Evolutionary conservation across 805 yeast species (phyloP).

Genomic region (Schwanniomyces pseudopolymorphus): DNA sequence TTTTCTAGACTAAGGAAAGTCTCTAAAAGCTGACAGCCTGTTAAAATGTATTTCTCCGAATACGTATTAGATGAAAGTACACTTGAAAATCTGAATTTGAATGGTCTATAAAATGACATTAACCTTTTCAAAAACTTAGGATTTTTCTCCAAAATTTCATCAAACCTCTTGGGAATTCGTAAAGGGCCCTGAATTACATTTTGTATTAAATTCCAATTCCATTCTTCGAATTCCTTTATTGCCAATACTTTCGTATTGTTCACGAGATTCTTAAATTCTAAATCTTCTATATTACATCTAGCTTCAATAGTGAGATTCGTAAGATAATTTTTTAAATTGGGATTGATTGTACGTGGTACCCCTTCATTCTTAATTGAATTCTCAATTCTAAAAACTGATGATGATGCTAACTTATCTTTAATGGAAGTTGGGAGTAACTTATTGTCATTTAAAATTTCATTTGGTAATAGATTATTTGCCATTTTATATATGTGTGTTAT

Average conservation of each 20-base stretch:
- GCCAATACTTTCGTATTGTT: conserved; percentile 68
- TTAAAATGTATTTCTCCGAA: conserved; percentile 58
- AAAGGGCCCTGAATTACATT: conserved; percentile 84
- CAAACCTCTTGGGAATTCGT: conserved; percentile 66
- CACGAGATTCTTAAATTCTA: conserved; percentile 63
- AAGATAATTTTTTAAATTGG: conserved; percentile 20
- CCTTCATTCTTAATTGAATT: conserved; percentile 38
- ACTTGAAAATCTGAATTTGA: conserved; percentile 71
- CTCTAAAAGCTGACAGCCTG: conserved; percentile 75
- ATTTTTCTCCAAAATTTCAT: conserved; percentile 67
- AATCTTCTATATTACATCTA: conserved; percentile 51
- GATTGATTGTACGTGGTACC: conserved; percentile 8
- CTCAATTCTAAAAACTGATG: conserved; percentile 50
- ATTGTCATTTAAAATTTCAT: conserved; percentile 28
- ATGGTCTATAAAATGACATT: conserved; percentile 86
- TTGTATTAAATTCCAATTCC: conserved; percentile 83
- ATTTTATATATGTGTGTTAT: conserved; percentile 61
- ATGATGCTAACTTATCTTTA: conserved; percentile 20
- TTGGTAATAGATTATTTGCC: conserved; percentile 56
- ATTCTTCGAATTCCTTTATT: conserved; percentile 73
- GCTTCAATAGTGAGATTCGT: conserved; percentile 19
- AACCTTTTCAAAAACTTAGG: conserved; percentile 86
- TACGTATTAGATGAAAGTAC: conserved; percentile 40
- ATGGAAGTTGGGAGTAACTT: conserved; percentile 14
- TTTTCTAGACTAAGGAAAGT: conserved; percentile 59